Evolutionary conservation across 306 rosid species (phyloP), one percentile per base, ranked within the genome.

Genomic region (Pachyrhizus erosus): DNA sequence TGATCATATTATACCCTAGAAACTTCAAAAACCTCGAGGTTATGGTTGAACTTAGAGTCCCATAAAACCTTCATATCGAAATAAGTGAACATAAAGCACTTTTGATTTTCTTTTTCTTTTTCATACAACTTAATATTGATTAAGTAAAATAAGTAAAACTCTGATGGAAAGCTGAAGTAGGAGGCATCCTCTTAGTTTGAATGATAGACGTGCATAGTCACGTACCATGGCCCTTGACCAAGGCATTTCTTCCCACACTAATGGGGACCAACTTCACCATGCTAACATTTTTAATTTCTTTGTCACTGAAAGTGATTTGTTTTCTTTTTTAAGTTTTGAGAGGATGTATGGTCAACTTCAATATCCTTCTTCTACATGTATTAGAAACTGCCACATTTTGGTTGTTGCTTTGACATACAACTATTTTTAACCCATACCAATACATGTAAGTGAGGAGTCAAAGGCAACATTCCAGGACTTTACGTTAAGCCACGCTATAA

Each of bases 341-440:
- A 6, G 46, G 23, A 21, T 13, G 78, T 21, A 74, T 33, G 67
- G 68, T 55, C 79, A 74, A 74, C 67, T 51, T 73, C 18, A 51
- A 73, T 73, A 20, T 31, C 4, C 77, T 31, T 12, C 67, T 55
- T 49, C 29, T 31, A 4, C 20, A 54, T 52, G 60, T 4, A 31
- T 58, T 43, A 46, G 52, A 62, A 62, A 67, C 18, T 58, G 73
- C 15, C 49, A 77, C 46, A 46, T 61, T 83, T 34, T 60, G 42
- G 52, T 83, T 37, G 60, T 83, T 17, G 49, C 31, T 83, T 72
- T 70, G 73, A 70, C 72, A 43, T 49, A 23, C 18, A 82, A 39
- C 40, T 40, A 51, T 51, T 68, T 34, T 81, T 26, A 61, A 48
- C 48, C 12, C 49, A 54, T 18, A 17, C 14, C 18, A 52, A 70